These are phyloP conservation scores for Pseudoneurospora amorphoporcata DNA, from an alignment of 495 filamentous ascomycete genomes.

Conservation along the genomic window DNA sequence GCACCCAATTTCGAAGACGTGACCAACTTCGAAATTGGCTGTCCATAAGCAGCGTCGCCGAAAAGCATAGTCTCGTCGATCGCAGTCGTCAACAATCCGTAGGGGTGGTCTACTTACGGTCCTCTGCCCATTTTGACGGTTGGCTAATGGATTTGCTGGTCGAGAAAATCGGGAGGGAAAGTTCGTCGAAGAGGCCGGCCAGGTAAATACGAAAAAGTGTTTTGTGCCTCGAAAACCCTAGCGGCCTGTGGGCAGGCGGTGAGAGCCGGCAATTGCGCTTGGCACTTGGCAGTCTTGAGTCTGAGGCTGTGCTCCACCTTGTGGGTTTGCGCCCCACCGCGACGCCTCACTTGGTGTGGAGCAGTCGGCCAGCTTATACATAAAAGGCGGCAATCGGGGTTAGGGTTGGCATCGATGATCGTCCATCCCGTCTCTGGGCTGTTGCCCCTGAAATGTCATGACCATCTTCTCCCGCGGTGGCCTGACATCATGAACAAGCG, in stretches of 20 bases:
- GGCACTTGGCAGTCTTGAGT: constrained; percentile 5
- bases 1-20: not conserved
- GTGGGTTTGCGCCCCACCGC: not conserved
- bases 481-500: not conserved
- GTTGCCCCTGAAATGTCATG: not conserved
- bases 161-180: constrained; percentile 17
- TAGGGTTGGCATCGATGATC: not conserved
- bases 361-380: not conserved
- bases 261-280: constrained; percentile 8
- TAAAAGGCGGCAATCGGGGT: not conserved
- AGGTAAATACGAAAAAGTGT: constrained; percentile 17
- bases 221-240: constrained; percentile 27
- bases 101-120: constrained; percentile 33
- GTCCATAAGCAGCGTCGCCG: not conserved
- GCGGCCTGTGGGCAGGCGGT: constrained; percentile 15
- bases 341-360: not conserved
- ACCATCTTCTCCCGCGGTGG: not conserved
- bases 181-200: constrained; percentile 8
- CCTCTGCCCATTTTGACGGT: constrained; percentile 37
- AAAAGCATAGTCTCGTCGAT: not conserved
- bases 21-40: not conserved
- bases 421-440: not conserved
- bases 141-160: constrained; percentile 22
- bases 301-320: not conserved
- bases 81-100: not conserved